These are phyloP conservation scores for Trichoderma sp. DNA, from an alignment of 2,329 filamentous ascomycete genomes.

Conservation along the genomic window DNA sequence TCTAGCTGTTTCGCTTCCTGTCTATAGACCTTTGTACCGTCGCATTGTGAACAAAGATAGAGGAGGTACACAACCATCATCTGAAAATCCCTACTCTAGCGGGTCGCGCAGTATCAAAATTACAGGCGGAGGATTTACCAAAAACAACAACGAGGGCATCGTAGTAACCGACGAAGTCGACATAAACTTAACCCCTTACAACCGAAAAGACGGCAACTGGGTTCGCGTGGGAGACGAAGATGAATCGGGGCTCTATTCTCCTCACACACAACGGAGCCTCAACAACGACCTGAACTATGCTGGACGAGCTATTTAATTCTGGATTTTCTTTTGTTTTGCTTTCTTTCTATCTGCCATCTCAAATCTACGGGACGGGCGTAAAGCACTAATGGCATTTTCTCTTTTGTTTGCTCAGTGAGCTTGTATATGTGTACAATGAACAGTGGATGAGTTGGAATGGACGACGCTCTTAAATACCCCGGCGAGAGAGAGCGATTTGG, in stretches of 20 bases:
- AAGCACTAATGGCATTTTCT: background rate
- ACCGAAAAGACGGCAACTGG: slow-evolving; percentile 1
- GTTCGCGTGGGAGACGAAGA: slow-evolving; percentile 5
- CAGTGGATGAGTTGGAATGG: background rate
- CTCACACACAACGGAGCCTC: background rate
- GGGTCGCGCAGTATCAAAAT: slow-evolving; percentile 1
- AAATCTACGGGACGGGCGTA: background rate
- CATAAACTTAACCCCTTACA: slow-evolving; percentile 4
- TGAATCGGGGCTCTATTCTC: background rate
- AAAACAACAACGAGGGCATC: background rate
- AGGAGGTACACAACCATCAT: background rate
- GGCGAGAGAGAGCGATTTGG: background rate
- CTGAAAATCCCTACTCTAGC: background rate
- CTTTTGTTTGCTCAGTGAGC: background rate
- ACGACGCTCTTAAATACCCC: background rate
- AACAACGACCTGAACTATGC: background rate
- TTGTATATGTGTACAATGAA: background rate
- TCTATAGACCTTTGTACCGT: slow-evolving; percentile 1
- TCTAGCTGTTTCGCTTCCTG: slow-evolving; percentile 11
- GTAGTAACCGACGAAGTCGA: slow-evolving; percentile 7
- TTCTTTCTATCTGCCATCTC: background rate
- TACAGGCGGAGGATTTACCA: background rate
- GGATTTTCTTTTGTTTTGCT: background rate
- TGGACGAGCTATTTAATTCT: background rate
- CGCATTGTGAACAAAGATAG: background rate